Conservation (phyloP, 139 green algal species). For the Diplosphaera chodatii region DNA sequence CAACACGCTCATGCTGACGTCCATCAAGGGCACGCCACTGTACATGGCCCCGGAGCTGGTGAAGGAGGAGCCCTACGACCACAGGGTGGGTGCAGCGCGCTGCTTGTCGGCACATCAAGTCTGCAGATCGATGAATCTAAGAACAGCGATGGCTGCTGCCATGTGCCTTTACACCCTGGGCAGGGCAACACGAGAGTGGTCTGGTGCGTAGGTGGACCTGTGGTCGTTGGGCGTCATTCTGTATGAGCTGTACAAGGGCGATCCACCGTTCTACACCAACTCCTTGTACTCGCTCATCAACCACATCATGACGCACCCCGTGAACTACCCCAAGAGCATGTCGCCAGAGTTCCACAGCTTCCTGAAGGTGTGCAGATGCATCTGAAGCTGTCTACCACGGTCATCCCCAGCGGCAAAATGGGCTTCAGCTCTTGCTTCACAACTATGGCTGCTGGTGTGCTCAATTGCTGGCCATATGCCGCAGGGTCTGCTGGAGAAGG, state of each 20-base stretch:
- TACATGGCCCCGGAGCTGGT: conserved; percentile 99
- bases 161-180: no score
- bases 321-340: conserved; percentile 87
- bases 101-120: no score
- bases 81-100: conserved; percentile 50
- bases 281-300: conserved; percentile 94
- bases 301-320: conserved; percentile 88
- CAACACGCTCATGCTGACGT: conserved; percentile 90
- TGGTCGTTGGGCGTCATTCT: conserved; percentile 98
- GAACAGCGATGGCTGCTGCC: no score
- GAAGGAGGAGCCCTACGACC: conserved; percentile 94
- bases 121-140: no score
- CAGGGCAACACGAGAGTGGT: no score
- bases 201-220: conserved; percentile 80
- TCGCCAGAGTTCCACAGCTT: conserved; percentile 85
- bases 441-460: no score
- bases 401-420: no score
- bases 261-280: conserved; percentile 99
- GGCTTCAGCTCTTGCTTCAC: no score
- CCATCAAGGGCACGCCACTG: conserved; percentile 95
- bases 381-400: no score
- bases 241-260: conserved; percentile 94
- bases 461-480: no score
- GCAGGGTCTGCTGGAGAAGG: conserved; percentile 93
- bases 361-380: conserved; percentile 55